Base-by-base conservation (phyloP, 495 filamentous ascomycete genomes). In the Annulohypoxylon stygium region DNA sequence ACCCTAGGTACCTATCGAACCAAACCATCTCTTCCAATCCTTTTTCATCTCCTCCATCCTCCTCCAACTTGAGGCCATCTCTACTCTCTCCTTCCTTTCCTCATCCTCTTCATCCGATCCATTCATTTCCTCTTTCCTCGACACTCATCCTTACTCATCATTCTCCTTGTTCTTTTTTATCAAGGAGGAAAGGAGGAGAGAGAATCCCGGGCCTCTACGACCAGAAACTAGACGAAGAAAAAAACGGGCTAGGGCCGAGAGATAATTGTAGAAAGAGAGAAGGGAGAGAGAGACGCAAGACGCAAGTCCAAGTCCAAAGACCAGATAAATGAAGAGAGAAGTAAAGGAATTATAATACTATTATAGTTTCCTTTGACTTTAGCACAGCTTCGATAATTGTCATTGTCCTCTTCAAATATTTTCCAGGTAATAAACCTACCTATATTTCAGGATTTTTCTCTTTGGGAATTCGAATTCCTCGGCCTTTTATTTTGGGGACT, bases 31-130 rank as follows among this genome's bases (percentile, higher is more conserved):
- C 77, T 79, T 85, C 82, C 83, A 82, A 80, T 84, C 83, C 83
- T 82, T 82, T 82, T 85, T 81, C 82, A 83, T 86, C 84, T 84
- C 78, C 81, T 81, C 77, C 81, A 82, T 84, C 85, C 81, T 84
- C 87, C 83, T 85, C 81, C 86, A 82, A 83, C 85, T 86, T 81
- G 80, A 86, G 81, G 80, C 81, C 84, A 85, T 83, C 85, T 86
- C 83, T 84, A 83, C 79, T 82, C 81, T 81, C 83, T 83, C 83
- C 78, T 82, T 83, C 79, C 81, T 86, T 85, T 80, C 78, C 70
- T 78, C 79, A 81, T 82, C 81, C 83, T 83, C 80, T 82, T 82
- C 81, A 36, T 85, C 86, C 86, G 86, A 86, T 87, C 81, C 82
- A 85, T 81, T 86, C 85, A 80, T 86, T 85, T 80, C 59, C 78